These are phyloP conservation scores for Tuber melanosporum DNA, from an alignment of 495 filamentous ascomycete species.

Conservation along the genomic window DNA sequence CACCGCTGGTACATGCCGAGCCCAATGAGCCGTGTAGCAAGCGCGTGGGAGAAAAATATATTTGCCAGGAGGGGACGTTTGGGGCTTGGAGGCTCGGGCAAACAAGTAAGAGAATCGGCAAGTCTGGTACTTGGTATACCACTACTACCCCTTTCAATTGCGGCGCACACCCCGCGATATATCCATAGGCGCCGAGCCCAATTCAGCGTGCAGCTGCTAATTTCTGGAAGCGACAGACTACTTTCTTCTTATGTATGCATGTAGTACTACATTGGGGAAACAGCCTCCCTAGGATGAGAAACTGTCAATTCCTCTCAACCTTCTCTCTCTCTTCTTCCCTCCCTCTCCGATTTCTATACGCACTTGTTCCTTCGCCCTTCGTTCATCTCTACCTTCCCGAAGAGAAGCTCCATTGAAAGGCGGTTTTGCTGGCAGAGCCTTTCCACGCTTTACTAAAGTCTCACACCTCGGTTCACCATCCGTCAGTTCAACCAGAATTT, in stretches of 20 bases:
- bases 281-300: background rate
- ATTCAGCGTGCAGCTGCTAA: constrained; percentile 7
- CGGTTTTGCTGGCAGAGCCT: constrained; percentile 9
- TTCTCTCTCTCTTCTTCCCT: constrained; percentile 8
- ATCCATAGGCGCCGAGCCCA: constrained; percentile 19
- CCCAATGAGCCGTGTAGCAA: background rate
- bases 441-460: background rate
- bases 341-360: background rate
- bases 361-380: constrained; percentile 7
- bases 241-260: constrained; percentile 5
- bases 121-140: background rate
- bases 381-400: constrained; percentile 4
- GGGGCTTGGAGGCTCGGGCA: background rate
- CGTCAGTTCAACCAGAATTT: background rate
- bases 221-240: constrained; percentile 12
- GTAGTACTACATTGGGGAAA: constrained; percentile 4
- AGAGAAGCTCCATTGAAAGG: constrained; percentile 18
- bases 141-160: background rate
- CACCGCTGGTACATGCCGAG: background rate
- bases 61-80: background rate
- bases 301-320: constrained; percentile 12
- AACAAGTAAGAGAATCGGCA: background rate
- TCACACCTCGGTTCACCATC: constrained; percentile 3
- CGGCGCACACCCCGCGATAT: background rate
- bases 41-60: background rate